Base-by-base conservation (phyloP, 371 early-diverging fungal genomes). In the Syncephalastrum sp. region DNA sequence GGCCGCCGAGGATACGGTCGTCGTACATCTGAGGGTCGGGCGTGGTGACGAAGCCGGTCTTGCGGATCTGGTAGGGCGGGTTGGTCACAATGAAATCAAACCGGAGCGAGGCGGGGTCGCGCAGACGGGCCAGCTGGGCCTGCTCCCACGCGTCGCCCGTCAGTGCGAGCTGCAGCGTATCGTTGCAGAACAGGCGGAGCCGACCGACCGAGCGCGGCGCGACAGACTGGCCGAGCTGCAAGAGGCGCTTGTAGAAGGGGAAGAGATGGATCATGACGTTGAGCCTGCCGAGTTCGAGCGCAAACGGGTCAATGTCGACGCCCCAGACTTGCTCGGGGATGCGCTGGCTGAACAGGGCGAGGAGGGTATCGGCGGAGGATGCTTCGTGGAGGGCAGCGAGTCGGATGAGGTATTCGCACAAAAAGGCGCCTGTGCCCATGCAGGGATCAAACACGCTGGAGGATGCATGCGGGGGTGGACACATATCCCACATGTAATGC, bases 41-140 rank as follows among this genome's bases (percentile, higher is more conserved):
- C 8, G 72, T 76, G 8, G 83, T 72, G 8, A 84, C 76, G 5
- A 78, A 80, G 0, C 86, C 86, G 0, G 83, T 86, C 42, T 83
- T 84, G 19, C 86, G 66, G 15, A 84, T 86, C 82, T 84, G 82
- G 54, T 86, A 86, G 5, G 86, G 86, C n/a, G 86, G 86, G 55
- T 86, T 86, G 23, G 84, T 83, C 17, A 84, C 84, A 45, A 84
- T 80, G 54, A 67, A 86, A 53, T 82, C 77, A 51, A 84, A 81
- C 46, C 74, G 79, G 12, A 82, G 60, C 8, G 46, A 46, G 4
- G 61, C 41, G 0, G 83, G 66, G 47, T 83, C 70, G 6, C 86
- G 70, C n/a, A 84, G 61, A 43, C 54, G 60, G 10, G 38, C 48
- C 23, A 56, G 42, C 38, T 46, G 17, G 19, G 23, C n/a, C 4